Base-by-base conservation (phyloP, 306 rosid species). In the Begonia fuchsioides region DNA sequence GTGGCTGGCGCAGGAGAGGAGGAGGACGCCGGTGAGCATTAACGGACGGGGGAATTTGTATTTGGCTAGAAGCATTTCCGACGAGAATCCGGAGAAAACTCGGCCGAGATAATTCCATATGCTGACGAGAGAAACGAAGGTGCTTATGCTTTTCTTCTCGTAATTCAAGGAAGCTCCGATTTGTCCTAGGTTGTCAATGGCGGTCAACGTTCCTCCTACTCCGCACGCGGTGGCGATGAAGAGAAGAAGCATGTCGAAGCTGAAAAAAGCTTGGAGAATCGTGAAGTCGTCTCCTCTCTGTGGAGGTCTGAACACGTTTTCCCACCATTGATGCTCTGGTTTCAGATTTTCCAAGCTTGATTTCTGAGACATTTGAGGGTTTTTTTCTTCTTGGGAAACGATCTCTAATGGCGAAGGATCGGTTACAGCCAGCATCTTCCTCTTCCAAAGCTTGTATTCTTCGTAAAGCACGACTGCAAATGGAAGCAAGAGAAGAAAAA, bases 241-340 rank as follows among this genome's bases (percentile, higher is more conserved):
- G 3, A 82, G 51, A 2, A 71, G 47, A 1, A 75, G 43, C 93
- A 82, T 78, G 53, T 82, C 83, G 2, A 63, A 8, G 60, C 87
- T 82, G 57, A 70, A 78, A 2, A 82, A 60, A 0, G 93, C 87
- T 70, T 82, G 93, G 0, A 78, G 67, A 6, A 82, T 78, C 0
- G 83, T 72, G 19, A 57, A 70, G 54, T 82, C 87, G 2, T 75
- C 93, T 2, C 93, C 83, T 43, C 69, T 60, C 0, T 49, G 19
- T 1, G 87, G 83, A 9, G 81, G 86, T 3, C 4, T 65, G 9
- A 82, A 68, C 4, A 65, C 32, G 17, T 60, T 65, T 20, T 68
- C 46, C 81, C 83, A 78, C 64, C 83, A 82, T 2, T 53, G 47
- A 0, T 39, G 35, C 1, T 0, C 35, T 26, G 35, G 35, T 26